These are phyloP conservation scores for Eucalyptus coolabah DNA, from an alignment of 345 rosid species.

Conservation along the genomic window DNA sequence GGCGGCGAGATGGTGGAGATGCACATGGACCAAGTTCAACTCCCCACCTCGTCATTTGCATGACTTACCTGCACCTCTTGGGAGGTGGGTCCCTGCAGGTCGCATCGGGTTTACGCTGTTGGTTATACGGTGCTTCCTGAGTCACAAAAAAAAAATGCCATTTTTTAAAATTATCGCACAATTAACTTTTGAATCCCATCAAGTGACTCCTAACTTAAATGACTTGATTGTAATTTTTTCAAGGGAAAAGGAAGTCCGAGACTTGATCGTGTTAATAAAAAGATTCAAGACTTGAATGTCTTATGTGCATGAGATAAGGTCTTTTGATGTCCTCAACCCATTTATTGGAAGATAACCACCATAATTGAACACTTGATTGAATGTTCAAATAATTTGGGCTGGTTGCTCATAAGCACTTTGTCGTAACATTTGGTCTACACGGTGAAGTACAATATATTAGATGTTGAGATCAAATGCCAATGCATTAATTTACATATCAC, in stretches of 20 bases:
- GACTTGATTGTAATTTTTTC: neutral
- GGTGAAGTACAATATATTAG: neutral
- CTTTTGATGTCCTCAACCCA: neutral
- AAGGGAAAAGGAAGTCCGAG: neutral
- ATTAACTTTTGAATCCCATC: neutral
- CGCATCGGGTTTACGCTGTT: accelerated
- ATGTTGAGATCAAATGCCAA: neutral
- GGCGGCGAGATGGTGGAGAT: too few species aligned
- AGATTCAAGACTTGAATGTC: neutral
- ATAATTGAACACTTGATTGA: neutral
- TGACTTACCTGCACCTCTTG: too few species aligned
- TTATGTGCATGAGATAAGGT: neutral
- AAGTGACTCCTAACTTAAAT: neutral
- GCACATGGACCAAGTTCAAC: too few species aligned
- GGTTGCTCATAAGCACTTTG: neutral
- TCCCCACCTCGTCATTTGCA: too few species aligned
- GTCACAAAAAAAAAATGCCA: neutral
- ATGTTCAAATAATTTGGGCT: neutral
- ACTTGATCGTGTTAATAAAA: neutral
- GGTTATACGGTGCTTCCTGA: too few species aligned
- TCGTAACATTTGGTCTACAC: neutral
- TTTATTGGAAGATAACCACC: neutral
- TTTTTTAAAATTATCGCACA: neutral
- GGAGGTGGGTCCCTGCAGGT: too few species aligned
- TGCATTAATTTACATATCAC: neutral